A percentile compares a stretch with the other conserved stretches of the same genome.
Conservation (phyloP, 1,139 yeast species). For the Ogataea hybrid region DNA sequence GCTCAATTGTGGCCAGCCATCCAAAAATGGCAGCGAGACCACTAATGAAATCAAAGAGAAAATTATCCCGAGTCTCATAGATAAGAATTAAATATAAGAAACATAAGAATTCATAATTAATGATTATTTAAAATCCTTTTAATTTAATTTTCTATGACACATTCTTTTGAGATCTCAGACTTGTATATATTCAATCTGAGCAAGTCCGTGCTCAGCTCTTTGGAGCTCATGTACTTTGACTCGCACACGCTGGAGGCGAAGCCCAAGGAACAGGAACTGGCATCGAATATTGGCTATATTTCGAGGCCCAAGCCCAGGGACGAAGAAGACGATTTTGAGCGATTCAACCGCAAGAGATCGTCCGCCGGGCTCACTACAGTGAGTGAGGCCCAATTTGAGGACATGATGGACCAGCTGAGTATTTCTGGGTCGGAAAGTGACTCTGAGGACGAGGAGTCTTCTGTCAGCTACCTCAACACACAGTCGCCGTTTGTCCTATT, state of each 20-base stretch:
- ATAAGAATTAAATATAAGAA: background rate
- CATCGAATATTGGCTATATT: background rate
- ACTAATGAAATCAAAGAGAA: background rate
- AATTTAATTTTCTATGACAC: conserved; percentile 7
- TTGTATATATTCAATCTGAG: conserved; percentile 55
- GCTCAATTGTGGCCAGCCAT: background rate
- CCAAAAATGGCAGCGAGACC: conserved; percentile 4
- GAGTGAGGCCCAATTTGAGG: conserved; percentile 59
- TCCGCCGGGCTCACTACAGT: conserved; percentile 46
- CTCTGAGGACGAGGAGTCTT: conserved; percentile 30
- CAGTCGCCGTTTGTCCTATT: conserved; percentile 63
- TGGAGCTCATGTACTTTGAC: conserved; percentile 59
- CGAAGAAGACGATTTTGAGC: conserved; percentile 22
- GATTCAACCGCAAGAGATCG: conserved; percentile 57
- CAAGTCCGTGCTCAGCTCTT: conserved; percentile 40
- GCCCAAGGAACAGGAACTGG: conserved; percentile 1
- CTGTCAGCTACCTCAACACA: conserved; percentile 56
- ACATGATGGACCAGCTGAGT: conserved; percentile 50
- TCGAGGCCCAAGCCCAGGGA: conserved; percentile 16
- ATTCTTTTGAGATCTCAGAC: conserved; percentile 26
- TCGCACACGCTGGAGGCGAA: conserved; percentile 37
- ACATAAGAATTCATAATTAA: background rate
- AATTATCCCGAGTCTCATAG: background rate
- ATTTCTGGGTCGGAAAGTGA: conserved; percentile 53
- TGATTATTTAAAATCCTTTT: too few species aligned